These are phyloP conservation scores for Trichosporon faecale DNA, from an alignment of 1,284 basidiomycete genomes.

Conservation along the genomic window DNA sequence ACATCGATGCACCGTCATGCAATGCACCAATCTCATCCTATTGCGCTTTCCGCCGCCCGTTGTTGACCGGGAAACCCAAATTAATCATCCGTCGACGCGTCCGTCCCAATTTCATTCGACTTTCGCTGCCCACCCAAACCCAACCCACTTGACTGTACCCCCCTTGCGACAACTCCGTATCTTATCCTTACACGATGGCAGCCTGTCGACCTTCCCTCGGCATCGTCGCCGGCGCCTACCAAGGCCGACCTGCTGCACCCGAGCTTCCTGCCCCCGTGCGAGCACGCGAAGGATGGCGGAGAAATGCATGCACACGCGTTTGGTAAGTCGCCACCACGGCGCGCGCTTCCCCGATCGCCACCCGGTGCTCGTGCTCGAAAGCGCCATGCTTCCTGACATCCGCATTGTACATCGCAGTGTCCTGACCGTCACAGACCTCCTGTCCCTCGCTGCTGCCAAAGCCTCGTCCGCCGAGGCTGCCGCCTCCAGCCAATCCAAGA, in stretches of 20 bases:
- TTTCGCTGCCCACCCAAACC: constrained; percentile 9
- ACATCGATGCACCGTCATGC: background rate
- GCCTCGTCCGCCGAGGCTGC: constrained; percentile 12
- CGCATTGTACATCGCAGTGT: background rate
- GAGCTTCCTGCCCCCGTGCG: constrained; percentile 46
- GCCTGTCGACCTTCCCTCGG: constrained; percentile 17
- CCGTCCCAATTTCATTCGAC: background rate
- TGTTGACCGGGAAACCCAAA: background rate
- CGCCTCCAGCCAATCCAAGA: background rate
- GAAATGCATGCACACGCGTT: constrained; percentile 50
- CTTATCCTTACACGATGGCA: constrained; percentile 1
- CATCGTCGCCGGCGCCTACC: constrained; percentile 8
- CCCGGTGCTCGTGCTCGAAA: background rate
- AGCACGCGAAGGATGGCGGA: constrained; percentile 39
- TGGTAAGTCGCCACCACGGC: constrained; percentile 35
- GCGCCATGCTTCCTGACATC: background rate
- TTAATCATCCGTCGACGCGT: constrained; percentile 12
- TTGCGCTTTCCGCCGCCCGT: background rate
- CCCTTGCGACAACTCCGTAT: background rate
- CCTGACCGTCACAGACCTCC: constrained; percentile 32
- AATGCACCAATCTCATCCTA: background rate
- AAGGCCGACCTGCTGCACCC: constrained; percentile 42
- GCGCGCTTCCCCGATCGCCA: constrained; percentile 6
- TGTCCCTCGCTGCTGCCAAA: constrained; percentile 33
- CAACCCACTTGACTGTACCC: background rate